Conservation (phyloP, 441 rosid genomes). For the Erodium moschatum region DNA sequence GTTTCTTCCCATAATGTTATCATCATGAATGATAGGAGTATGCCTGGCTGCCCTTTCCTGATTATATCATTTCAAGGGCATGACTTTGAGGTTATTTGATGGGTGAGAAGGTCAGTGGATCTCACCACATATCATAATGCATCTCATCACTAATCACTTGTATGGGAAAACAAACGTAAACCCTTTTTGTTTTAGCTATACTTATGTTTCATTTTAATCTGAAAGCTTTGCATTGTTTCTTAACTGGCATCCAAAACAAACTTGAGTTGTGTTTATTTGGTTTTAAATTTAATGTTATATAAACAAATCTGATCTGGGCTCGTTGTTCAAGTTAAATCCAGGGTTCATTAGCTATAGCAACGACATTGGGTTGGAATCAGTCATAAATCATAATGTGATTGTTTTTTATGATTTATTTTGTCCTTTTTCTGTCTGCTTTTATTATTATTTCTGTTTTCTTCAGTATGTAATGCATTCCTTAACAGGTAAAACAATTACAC, state of each 20-base stretch:
- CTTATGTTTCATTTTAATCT: too few species aligned
- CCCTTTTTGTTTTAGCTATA: too few species aligned
- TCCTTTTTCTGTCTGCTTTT: constrained; percentile 12
- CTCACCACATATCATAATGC: not conserved
- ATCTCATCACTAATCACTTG: not conserved
- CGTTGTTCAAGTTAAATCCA: not conserved
- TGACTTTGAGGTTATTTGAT: not conserved
- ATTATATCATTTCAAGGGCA: not conserved
- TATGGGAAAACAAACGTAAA: too few species aligned
- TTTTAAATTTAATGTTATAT: not conserved
- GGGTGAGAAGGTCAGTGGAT: not conserved
- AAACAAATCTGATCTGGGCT: not conserved
- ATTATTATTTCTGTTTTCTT: not conserved
- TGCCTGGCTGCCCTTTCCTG: not conserved
- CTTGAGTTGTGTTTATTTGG: too few species aligned
- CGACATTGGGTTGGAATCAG: constrained; percentile 14
- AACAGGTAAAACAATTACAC: constrained; percentile 62
- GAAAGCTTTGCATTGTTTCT: too few species aligned
- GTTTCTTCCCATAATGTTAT: not conserved
- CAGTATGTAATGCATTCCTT: constrained; percentile 12
- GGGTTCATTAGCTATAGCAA: not conserved
- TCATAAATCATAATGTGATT: not conserved
- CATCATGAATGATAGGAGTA: not conserved
- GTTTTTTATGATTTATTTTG: not conserved
- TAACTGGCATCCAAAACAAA: too few species aligned